A percentile compares a stretch with the other conserved stretches of the same genome.
Conservation (phyloP, 176 grass and related monocot genomes). For the Aechmea fasciata region DNA sequence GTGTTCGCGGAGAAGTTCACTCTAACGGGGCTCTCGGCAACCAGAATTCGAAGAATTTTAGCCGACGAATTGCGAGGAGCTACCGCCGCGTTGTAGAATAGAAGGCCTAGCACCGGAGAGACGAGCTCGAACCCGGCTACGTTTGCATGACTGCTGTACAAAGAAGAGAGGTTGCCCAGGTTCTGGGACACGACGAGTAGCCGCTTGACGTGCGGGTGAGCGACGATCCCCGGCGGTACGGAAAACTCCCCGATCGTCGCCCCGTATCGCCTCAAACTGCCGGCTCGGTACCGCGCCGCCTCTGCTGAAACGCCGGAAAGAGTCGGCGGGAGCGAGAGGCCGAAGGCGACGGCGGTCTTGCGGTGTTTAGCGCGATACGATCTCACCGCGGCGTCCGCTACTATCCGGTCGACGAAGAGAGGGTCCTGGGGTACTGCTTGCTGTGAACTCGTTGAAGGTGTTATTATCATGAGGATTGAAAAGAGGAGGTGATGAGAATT, state of each 20-base stretch:
- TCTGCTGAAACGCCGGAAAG: slow-evolving; percentile 36
- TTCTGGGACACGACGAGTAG: slow-evolving; percentile 62
- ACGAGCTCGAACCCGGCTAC: slow-evolving; percentile 36
- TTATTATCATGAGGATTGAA: neutral
- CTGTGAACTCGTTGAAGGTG: neutral
- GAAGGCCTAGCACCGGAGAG: slow-evolving; percentile 72
- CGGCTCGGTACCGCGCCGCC: slow-evolving; percentile 50
- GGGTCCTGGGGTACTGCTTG: slow-evolving; percentile 23
- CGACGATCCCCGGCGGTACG: slow-evolving; percentile 48
- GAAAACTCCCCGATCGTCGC: slow-evolving; percentile 44
- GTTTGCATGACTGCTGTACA: slow-evolving; percentile 38
- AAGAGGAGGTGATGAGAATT: neutral
- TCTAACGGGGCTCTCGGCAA: slow-evolving; percentile 41
- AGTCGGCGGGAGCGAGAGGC: slow-evolving; percentile 39
- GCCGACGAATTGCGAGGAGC: slow-evolving; percentile 11
- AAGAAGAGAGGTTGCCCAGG: slow-evolving; percentile 60
- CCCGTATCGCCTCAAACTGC: slow-evolving; percentile 55
- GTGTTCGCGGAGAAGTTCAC: slow-evolving; percentile 59
- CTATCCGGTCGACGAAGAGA: slow-evolving; percentile 50
- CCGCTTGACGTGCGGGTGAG: slow-evolving; percentile 26
- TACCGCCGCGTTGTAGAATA: slow-evolving; percentile 54
- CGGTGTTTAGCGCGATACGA: slow-evolving; percentile 44
- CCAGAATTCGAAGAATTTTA: slow-evolving; percentile 28
- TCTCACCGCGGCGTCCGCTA: slow-evolving; percentile 46
- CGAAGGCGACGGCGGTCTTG: slow-evolving; percentile 58